These are phyloP conservation scores for Metschnikowia anglica DNA, from an alignment of 805 yeast genomes.

Conservation along the genomic window DNA sequence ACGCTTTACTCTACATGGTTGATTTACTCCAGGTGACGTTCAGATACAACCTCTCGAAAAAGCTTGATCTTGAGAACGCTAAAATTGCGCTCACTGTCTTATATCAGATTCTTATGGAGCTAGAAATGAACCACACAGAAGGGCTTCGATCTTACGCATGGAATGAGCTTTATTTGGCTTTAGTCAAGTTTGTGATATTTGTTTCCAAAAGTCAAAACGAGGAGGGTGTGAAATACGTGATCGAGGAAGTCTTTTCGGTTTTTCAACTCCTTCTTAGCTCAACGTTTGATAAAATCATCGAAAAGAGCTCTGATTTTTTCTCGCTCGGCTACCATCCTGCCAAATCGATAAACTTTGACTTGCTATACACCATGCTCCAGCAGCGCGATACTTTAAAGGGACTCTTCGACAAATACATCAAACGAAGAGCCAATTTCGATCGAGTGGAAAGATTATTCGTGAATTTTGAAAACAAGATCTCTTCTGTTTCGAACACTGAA, in stretches of 20 bases:
- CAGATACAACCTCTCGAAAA: conserved; percentile 40
- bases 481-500: conserved; percentile 20
- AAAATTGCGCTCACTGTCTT: conserved; percentile 28
- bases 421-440: conserved; percentile 14
- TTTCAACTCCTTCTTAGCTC: conserved; percentile 19
- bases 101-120: conserved; percentile 26
- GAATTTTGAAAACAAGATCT: conserved; percentile 20
- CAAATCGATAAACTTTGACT: conserved; percentile 30
- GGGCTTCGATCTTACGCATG: conserved; percentile 30
- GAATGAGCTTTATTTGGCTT: conserved; percentile 34
- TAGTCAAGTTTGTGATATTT: conserved; percentile 34
- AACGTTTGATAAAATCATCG: conserved; percentile 22
- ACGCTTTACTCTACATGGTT: conserved; percentile 28
- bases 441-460: conserved; percentile 17
- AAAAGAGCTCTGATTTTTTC: conserved; percentile 15
- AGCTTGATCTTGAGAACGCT: conserved; percentile 32
- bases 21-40: conserved; percentile 19
- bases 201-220: conserved; percentile 17
- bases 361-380: conserved; percentile 30
- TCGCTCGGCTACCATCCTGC: conserved; percentile 22
- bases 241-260: conserved; percentile 19
- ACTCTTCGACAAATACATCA: conserved; percentile 19
- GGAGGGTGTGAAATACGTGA: conserved; percentile 19
- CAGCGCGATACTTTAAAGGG: conserved; percentile 24
- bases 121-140: conserved; percentile 18